These are phyloP conservation scores for Fusarium coffeatum DNA, from an alignment of 2,329 filamentous ascomycete species.

Conservation along the genomic window DNA sequence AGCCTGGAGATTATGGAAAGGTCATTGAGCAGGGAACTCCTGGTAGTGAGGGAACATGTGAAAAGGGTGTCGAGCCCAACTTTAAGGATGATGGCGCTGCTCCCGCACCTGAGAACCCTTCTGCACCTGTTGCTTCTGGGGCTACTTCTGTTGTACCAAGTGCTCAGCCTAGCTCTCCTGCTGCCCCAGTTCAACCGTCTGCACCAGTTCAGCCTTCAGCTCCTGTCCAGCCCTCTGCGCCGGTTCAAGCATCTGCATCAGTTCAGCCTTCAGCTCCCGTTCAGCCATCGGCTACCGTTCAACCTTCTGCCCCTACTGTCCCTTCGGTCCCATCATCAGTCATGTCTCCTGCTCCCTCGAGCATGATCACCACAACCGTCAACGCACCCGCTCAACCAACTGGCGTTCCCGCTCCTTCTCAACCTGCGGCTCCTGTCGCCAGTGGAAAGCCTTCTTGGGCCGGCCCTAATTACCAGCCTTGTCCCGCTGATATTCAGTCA, in stretches of 20 bases:
- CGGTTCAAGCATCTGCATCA: too few relatives aligned
- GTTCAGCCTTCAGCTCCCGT: not conserved
- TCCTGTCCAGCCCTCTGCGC: too few relatives aligned
- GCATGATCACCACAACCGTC: not conserved
- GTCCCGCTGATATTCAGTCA: conserved; percentile 10
- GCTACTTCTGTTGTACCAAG: not conserved
- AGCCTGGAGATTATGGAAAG: conserved; percentile 42
- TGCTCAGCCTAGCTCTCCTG: not conserved
- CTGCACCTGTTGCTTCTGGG: conserved; percentile 3
- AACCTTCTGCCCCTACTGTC: not conserved
- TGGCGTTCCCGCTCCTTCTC: not conserved
- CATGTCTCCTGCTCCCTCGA: not conserved
- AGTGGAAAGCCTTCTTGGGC: conserved; percentile 29
- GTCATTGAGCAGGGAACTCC: conserved; percentile 30
- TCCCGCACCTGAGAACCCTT: conserved; percentile 13
- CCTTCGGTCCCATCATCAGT: not conserved
- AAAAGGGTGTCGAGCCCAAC: conserved; percentile 30
- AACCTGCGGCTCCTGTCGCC: not conserved
- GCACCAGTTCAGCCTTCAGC: not conserved
- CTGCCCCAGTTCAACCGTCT: not conserved
- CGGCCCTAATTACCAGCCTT: conserved; percentile 23
- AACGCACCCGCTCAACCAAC: not conserved
- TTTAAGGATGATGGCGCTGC: conserved; percentile 33
- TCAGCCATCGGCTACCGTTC: too few relatives aligned
- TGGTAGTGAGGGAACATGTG: conserved; percentile 31